Percentiles rank a stretch among this genome's conserved stretches.
Evolutionary conservation across 2,329 filamentous ascomycete species (phyloP).

Genomic region (Xylariomycetidae sp.): DNA sequence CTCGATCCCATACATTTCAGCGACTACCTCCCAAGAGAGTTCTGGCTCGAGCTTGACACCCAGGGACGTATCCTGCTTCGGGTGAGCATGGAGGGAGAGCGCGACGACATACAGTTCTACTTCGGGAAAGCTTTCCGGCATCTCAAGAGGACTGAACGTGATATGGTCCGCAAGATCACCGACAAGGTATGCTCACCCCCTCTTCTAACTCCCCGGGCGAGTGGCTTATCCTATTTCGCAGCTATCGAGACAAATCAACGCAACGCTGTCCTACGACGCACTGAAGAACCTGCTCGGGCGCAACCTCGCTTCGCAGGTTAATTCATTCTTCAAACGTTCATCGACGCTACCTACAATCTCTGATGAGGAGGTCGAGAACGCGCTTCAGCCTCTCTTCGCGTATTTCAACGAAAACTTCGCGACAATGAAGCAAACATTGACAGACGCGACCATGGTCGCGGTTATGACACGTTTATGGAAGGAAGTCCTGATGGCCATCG

Average conservation of each 20-base stretch:
- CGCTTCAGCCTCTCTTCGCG: slow-evolving; percentile 75
- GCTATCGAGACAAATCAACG: slow-evolving; percentile 89
- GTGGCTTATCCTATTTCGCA: slow-evolving; percentile 29
- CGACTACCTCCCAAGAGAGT: slow-evolving; percentile 91
- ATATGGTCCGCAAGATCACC: slow-evolving; percentile 97
- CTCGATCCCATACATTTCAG: slow-evolving; percentile 96
- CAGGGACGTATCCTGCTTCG: slow-evolving; percentile 84
- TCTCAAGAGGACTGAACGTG: slow-evolving; percentile 88
- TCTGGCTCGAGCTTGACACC: slow-evolving; percentile 95
- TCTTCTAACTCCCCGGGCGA: neutral
- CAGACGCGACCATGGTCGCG: slow-evolving; percentile 92
- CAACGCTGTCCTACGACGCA: slow-evolving; percentile 77
- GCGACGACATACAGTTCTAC: slow-evolving; percentile 97
- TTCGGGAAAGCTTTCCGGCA: slow-evolving; percentile 96
- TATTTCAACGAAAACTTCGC: slow-evolving; percentile 99
- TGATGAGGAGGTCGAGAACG: slow-evolving; percentile 69
- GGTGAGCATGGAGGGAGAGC: slow-evolving; percentile 97
- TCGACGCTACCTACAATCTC: slow-evolving; percentile 54
- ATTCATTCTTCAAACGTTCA: slow-evolving; percentile 41
- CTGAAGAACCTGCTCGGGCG: slow-evolving; percentile 68
- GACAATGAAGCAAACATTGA: slow-evolving; percentile 96
- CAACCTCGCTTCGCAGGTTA: slow-evolving; percentile 51
- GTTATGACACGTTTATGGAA: slow-evolving; percentile 99
- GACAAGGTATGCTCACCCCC: slow-evolving; percentile 69
- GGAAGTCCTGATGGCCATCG: slow-evolving; percentile 87